A percentile compares a stretch with the other conserved stretches of the same genome.
Conservation (phyloP, 164 flowering plant genomes). For the Santalum album region DNA sequence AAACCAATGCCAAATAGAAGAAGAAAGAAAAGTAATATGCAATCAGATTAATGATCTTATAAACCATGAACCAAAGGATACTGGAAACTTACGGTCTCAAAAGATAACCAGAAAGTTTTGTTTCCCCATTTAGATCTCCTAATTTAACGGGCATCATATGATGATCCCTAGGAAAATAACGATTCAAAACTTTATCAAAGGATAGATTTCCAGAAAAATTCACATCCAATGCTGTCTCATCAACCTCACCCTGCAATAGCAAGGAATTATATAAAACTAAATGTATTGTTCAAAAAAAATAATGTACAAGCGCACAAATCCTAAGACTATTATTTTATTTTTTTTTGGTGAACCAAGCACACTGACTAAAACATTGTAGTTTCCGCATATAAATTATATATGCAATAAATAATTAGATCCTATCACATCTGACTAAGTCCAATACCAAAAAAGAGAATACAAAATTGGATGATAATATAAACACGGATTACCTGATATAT, state of each 20-base stretch:
- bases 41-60: slow-evolving; percentile 3
- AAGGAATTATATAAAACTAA: slow-evolving; percentile 1
- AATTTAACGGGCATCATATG: slow-evolving; percentile 59
- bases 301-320: neutral
- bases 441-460: too few species aligned
- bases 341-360: too few species aligned
- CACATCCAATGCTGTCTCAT: slow-evolving; percentile 83
- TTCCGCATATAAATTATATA: too few species aligned
- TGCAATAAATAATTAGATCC: too few species aligned
- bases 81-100: slow-evolving; percentile 69
- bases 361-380: too few species aligned
- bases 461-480: too few species aligned
- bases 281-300: neutral
- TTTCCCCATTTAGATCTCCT: slow-evolving; percentile 88
- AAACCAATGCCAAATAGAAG: too few species aligned
- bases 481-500: too few species aligned
- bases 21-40: neutral
- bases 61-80: neutral
- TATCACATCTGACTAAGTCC: too few species aligned
- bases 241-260: slow-evolving; percentile 70
- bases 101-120: slow-evolving; percentile 91
- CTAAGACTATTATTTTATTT: too few species aligned
- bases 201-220: slow-evolving; percentile 83
- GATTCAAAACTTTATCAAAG: slow-evolving; percentile 63
- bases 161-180: slow-evolving; percentile 67